Base-by-base conservation (phyloP, 2,329 filamentous ascomycete genomes). In the Neofusicoccum parvum region DNA sequence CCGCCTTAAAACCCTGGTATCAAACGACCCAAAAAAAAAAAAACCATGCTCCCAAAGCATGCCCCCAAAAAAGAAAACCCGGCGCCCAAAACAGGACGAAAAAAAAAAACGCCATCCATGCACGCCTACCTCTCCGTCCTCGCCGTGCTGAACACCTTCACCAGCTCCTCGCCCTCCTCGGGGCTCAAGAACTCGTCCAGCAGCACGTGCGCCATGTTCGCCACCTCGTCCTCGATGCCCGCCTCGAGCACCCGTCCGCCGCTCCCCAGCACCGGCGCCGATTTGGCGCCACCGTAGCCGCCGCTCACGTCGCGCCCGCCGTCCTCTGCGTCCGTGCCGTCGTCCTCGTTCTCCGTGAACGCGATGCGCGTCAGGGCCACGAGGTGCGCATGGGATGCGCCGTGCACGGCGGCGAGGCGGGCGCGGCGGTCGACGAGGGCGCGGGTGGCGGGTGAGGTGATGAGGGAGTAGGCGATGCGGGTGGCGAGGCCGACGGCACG, bases 351-450 rank as follows among this genome's bases (percentile, higher is more conserved):
- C 67, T 96, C 92, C 5, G 88, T 89, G 75, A 97, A 97, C 0
- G 92, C 92, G n/a, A 98, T 80, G 48, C 94, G 81, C 0, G 92
- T 93, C 50, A 99, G 80, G 2, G 88, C 88, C 10, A 97, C 86
- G 1, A 96, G 81, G 72, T 96, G 94, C 62, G 93, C 92, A 72
- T 97, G 92, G 60, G 87, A 86, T 0, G 89, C 91, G 3, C 92
- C 92, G 5, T 87, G 84, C 0, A 91, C 86, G 9, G 86, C 85
- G 0, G 85, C 83, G 5, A 97, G 81, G 75, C 94, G 96, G 56
- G 86, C 84, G 56, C 88, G 85, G 68, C 96, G 86, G 69, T 94
- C 78, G 70, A 89, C 82, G 17, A 65, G 43, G n/a, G 17, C 10
- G 32, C n/a, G 15, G 27, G 82, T 79, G 20, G 85, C 79, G 5